These are phyloP conservation scores for Ascosphaera apis DNA, from an alignment of 2,329 filamentous ascomycete genomes.

Conservation along the genomic window DNA sequence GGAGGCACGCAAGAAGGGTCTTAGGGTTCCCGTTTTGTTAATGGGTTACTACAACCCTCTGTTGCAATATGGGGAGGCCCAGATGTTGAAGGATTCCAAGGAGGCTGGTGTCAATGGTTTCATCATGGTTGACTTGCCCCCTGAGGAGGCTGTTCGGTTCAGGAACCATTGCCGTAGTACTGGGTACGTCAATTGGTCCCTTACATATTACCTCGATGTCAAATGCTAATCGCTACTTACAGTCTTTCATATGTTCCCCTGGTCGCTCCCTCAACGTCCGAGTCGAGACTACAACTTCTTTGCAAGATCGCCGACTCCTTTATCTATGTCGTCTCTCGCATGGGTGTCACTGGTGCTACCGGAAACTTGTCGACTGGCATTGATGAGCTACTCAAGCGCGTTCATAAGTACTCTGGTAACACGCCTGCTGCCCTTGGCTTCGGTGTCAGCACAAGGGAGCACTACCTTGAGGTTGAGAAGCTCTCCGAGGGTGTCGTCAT, in stretches of 20 bases:
- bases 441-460: constrained; percentile 83
- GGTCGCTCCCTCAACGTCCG: constrained; percentile 82
- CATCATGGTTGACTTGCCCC: constrained; percentile 86
- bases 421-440: constrained; percentile 85
- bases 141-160: constrained; percentile 87
- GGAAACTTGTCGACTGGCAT: constrained; percentile 63
- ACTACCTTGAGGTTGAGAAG: constrained; percentile 65
- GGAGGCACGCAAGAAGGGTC: constrained; percentile 50
- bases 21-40: constrained; percentile 63
- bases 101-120: constrained; percentile 80
- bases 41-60: constrained; percentile 99
- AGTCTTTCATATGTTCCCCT: constrained; percentile 90
- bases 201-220: background rate
- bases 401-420: constrained; percentile 81
- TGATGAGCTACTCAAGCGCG: constrained; percentile 57
- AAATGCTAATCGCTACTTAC: constrained; percentile 1
- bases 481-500: constrained; percentile 90
- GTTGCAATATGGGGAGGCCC: constrained; percentile 81
- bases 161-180: constrained; percentile 58
- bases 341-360: constrained; percentile 85
- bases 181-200: constrained; percentile 28
- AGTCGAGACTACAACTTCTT: constrained; percentile 79
- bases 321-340: constrained; percentile 93
- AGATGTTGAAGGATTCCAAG: constrained; percentile 61
- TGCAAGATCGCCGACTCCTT: constrained; percentile 96